These are phyloP conservation scores for Podaxis rugospora DNA, from an alignment of 768 basidiomycete species.

Conservation along the genomic window DNA sequence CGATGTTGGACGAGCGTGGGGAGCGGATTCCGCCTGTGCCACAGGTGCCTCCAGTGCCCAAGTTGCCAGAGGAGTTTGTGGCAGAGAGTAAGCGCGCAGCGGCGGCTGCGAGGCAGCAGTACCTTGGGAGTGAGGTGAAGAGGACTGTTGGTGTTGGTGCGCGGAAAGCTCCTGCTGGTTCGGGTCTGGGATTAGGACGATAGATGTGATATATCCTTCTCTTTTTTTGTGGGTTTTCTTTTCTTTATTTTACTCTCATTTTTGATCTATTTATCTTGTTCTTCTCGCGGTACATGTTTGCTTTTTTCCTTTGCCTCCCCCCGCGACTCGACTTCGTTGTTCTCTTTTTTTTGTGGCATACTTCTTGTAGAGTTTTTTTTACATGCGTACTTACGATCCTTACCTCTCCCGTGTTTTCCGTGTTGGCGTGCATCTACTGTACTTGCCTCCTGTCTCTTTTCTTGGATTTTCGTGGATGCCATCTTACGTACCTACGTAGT, in stretches of 20 bases:
- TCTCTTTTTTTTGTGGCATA: not conserved
- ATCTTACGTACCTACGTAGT: not conserved
- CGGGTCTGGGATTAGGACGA: not conserved
- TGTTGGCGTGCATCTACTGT: not conserved
- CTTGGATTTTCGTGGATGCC: not conserved
- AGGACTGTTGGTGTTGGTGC: slow-evolving; percentile 7
- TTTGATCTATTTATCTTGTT: not conserved
- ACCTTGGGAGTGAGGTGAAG: not conserved
- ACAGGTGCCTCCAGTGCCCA: slow-evolving; percentile 16
- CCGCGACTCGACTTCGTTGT: not conserved
- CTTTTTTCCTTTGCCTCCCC: not conserved
- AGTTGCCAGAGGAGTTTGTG: slow-evolving; percentile 15
- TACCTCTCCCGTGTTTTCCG: not conserved
- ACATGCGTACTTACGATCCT: not conserved
- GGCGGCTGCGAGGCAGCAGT: not conserved
- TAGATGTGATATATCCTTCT: not conserved
- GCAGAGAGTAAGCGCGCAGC: not conserved
- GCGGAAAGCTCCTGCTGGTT: slow-evolving; percentile 8
- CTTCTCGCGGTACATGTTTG: not conserved
- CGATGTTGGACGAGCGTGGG: slow-evolving; percentile 37
- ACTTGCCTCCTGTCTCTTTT: not conserved
- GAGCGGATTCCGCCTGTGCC: slow-evolving; percentile 25
- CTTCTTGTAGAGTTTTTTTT: not conserved
- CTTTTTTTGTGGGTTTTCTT: not conserved
- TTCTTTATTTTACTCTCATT: not conserved